A percentile compares a stretch with the other conserved stretches of the same genome.
Evolutionary conservation across 352 stramenopile genomes (phyloP).

Genomic region (Phytophthora sp.): DNA sequence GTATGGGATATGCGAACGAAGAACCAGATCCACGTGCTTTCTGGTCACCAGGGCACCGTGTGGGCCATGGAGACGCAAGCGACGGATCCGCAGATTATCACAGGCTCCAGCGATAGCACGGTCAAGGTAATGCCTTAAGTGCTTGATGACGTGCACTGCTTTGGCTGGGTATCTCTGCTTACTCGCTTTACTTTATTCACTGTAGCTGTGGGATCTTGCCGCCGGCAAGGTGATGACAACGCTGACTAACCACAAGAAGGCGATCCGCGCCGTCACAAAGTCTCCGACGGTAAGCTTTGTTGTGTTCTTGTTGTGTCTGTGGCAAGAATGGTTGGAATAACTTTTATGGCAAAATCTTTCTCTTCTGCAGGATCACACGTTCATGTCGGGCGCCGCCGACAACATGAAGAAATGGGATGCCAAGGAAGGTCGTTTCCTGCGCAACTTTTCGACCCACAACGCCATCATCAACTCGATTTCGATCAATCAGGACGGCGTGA

Average conservation of each 20-base stretch:
- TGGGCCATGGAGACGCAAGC: slow-evolving; percentile 95
- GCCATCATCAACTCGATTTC: slow-evolving; percentile 98
- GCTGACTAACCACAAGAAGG: slow-evolving; percentile 99
- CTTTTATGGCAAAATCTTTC: too few relatives aligned
- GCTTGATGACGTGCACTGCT: neutral
- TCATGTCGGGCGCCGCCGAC: slow-evolving; percentile 96
- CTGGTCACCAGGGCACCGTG: slow-evolving; percentile 97
- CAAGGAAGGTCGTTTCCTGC: slow-evolving; percentile 94
- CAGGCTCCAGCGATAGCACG: slow-evolving; percentile 93
- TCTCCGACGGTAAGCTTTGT: slow-evolving; percentile 70
- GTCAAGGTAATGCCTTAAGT: slow-evolving; percentile 81
- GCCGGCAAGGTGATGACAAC: slow-evolving; percentile 98
- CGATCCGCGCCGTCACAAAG: slow-evolving; percentile 91
- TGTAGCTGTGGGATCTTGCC: slow-evolving; percentile 97
- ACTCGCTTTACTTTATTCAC: slow-evolving; percentile 7
- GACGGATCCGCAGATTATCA: slow-evolving; percentile 96
- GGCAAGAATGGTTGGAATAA: too few relatives aligned
- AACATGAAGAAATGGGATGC: slow-evolving; percentile 99
- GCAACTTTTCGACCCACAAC: slow-evolving; percentile 98
- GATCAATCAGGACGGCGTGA: slow-evolving; percentile 98
- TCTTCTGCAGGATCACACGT: slow-evolving; percentile 92
- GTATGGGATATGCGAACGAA: slow-evolving; percentile 99
- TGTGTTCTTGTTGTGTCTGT: neutral
- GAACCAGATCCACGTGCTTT: slow-evolving; percentile 96
- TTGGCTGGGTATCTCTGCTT: neutral